phyloP scores from a whole-genome alignment of 345 rosid genomes.

The Salix dunnii region DNA sequence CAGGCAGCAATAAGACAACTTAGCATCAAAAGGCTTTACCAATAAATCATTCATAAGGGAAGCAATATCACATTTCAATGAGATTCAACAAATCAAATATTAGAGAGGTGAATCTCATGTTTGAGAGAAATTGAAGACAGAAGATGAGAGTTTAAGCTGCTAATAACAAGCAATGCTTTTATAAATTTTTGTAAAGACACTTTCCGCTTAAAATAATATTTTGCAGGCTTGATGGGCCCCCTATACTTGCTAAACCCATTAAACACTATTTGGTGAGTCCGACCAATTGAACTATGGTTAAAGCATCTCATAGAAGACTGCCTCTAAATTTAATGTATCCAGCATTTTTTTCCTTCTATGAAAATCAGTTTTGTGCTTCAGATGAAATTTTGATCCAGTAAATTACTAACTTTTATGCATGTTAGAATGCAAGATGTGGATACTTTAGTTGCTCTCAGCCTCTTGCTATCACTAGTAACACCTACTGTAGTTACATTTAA shows the following conservation, averaged over 20 bases:
- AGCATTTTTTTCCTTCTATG: no score
- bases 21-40: not conserved
- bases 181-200: not conserved
- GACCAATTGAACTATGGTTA: not conserved
- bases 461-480: not conserved
- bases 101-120: not conserved
- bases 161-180: not conserved
- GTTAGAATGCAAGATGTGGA: not conserved
- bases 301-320: not conserved
- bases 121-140: not conserved
- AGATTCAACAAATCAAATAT: not conserved
- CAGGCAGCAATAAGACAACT: not conserved
- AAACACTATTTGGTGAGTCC: not conserved
- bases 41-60: not conserved
- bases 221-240: no score
- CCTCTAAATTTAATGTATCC: no score
- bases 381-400: no score
- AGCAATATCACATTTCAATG: not conserved
- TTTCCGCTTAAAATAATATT: not conserved
- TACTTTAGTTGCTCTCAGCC: not conserved
- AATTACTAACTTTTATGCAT: no score
- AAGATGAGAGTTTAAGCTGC: not conserved
- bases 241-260: no score
- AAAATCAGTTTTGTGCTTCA: no score
- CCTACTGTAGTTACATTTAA: not conserved